Base-by-base conservation (phyloP, 768 basidiomycete species). In the Gautieria morchelliformis region DNA sequence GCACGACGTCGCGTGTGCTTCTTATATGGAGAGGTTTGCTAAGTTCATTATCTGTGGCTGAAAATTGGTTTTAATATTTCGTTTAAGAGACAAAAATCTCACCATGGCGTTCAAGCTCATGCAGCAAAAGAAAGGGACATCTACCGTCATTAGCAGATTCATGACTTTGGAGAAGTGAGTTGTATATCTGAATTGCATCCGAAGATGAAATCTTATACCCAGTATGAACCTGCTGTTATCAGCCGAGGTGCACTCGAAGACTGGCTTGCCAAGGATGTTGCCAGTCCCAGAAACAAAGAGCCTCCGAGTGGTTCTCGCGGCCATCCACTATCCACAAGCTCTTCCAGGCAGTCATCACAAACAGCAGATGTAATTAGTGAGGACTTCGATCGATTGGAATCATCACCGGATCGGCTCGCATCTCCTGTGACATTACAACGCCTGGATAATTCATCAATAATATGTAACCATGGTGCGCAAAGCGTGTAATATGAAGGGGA, bases 401-500 rank as follows among this genome's bases (percentile, higher is more conserved):
- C 56, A 17, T 17, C 45, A 30, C 27, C 17, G 11, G 46, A 57
- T 47, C 44, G 19, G 35, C 35, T 57, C 46, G 56, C 35, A 57
- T 57, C 37, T 57, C 15, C 44, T 10, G 12, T 32, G n/a, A 19
- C 33, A 9, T n/a, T 5, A 19, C 17, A 47, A 6, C 39, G 44
- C 6, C 14, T 46, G 9, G 58, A 53, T 15, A 58, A 58, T 40
- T 4, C 45, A 19, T 48, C 45, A 33, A 77, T 91, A 22, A 55
- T 80, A 8, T 93, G 90, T 60, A 62, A 62, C 19, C 90, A 93
- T 66, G 77, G 76, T 4, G 67, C 62, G 20, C 72, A 83, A 80
- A 65, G 76, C 78, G 4, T 62, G 65, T 45, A 70, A 78, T 60
- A 85, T 92, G 81, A 92, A 90, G 64, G 77, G 83, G 50, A 76